Evolutionary conservation across 306 rosid species (phyloP), one percentile per base, ranked within the genome.

Genomic region (Cajanus cajan): DNA sequence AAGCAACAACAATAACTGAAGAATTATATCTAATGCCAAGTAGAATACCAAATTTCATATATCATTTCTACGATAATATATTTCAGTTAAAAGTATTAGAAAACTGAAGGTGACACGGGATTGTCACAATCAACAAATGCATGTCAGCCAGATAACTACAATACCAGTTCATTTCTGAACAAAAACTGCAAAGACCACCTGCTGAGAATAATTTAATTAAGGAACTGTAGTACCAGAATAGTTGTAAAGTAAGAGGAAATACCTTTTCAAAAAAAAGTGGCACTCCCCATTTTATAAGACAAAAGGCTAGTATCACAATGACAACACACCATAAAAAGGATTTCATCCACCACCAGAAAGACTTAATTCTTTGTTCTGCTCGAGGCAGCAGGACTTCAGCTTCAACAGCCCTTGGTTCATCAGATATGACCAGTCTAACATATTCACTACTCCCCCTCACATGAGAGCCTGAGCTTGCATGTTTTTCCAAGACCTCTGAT

Each of bases 241-340:
- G 18, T 68, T 31, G 80, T 25, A 39, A 73, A 4, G 68, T 3
- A 81, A 62, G 34, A 61, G 14, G 63, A 73, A 82, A 73, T 74
- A 93, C 97, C 97, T 90, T 88, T 76, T 84, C 79, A 37, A 90
- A 89, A 79, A 88, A 78, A 75, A 89, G 89, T 6, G 97, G 96
- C 44, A 85, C 73, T 68, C 91, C 96, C 96, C 96, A 93, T 65
- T 89, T 89, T 78, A 86, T 54, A 62, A 78, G 78, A 80, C 87
- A 45, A 50, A 87, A 65, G 76, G 80, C 65, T 68, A 86, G 57
- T 80, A 79, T 18, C 19, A 83, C 37, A 62, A 67, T 31, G 68
- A 83, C 73, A 68, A 82, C 47, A 87, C 89, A 87, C 82, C 82
- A 86, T 63, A 73, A 40, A 33, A 85, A 84, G 76, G 82, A 85